Percentiles rank a stretch among this genome's conserved stretches.
Conservation (phyloP, 1,284 basidiomycete species). For the Wolfiporia cocos region DNA sequence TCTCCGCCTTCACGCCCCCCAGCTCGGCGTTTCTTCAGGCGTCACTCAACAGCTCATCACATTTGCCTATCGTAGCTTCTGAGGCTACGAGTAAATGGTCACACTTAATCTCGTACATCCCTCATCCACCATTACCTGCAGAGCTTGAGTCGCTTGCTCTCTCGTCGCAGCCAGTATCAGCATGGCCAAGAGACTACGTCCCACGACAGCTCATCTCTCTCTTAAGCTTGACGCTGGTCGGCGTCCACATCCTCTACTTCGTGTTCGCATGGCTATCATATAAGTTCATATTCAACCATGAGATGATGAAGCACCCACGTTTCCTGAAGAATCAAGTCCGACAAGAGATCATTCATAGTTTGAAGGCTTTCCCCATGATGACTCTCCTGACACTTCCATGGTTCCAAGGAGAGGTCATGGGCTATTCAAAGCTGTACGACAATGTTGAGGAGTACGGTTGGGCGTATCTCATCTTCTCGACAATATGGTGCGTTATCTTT, state of each 20-base stretch:
- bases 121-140: slow-evolving; percentile 44
- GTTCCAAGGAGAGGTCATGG: slow-evolving; percentile 91
- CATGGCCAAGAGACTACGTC: slow-evolving; percentile 78
- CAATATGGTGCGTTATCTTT: slow-evolving; percentile 49
- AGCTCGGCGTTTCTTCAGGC: slow-evolving; percentile 17
- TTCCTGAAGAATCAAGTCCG: slow-evolving; percentile 87
- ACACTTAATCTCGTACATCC: slow-evolving; percentile 48
- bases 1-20: slow-evolving; percentile 45
- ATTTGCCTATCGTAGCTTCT: slow-evolving; percentile 26
- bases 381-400: slow-evolving; percentile 84
- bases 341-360: slow-evolving; percentile 75
- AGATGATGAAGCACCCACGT: slow-evolving; percentile 93
- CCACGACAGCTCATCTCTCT: slow-evolving; percentile 80
- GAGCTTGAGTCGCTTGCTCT: slow-evolving; percentile 22
- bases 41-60: slow-evolving; percentile 24
- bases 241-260: slow-evolving; percentile 84
- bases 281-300: slow-evolving; percentile 87
- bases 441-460: slow-evolving; percentile 70
- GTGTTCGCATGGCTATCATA: slow-evolving; percentile 83
- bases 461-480: slow-evolving; percentile 55
- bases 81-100: slow-evolving; percentile 42
- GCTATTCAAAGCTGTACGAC: slow-evolving; percentile 79
- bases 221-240: slow-evolving; percentile 68
- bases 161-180: slow-evolving; percentile 39
- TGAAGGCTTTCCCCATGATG: slow-evolving; percentile 81